phyloP scores from a whole-genome alignment of 2,329 filamentous ascomycete species.

The Ophidiomyces ophidiicola region DNA sequence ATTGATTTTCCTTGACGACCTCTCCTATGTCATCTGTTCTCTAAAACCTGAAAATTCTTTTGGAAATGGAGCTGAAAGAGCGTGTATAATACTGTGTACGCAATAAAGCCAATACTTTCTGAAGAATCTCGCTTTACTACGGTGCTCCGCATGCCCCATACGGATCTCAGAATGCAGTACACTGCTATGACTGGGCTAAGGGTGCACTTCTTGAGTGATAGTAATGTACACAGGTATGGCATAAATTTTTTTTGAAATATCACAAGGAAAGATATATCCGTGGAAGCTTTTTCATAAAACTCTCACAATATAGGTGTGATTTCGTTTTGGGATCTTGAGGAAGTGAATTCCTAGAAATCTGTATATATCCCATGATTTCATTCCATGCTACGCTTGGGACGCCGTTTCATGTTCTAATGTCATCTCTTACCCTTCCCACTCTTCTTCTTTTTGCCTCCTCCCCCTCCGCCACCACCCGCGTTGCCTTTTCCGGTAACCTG shows the following conservation, averaged over 20 bases:
- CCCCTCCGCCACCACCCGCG: slow-evolving; percentile 41
- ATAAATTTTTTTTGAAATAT: slow-evolving; percentile 1
- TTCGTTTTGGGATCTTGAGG: too few species aligned
- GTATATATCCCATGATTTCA: too few species aligned
- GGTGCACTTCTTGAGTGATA: too few species aligned
- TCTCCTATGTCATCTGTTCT: not conserved
- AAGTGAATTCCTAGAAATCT: too few species aligned
- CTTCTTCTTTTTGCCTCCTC: slow-evolving; percentile 61
- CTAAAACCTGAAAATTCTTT: not conserved
- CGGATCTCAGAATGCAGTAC: too few species aligned
- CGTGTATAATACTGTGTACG: too few species aligned
- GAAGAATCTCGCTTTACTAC: too few species aligned
- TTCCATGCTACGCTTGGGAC: not conserved
- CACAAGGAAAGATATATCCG: not conserved
- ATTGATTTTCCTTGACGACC: not conserved
- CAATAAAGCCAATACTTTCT: slow-evolving; percentile 2
- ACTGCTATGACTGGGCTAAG: too few species aligned
- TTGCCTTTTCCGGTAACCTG: slow-evolving; percentile 58
- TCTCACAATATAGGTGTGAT: too few species aligned
- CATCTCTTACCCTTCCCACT: slow-evolving; percentile 62
- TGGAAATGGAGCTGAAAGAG: too few species aligned
- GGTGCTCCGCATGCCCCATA: too few species aligned
- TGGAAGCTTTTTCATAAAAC: too few species aligned
- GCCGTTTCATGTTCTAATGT: slow-evolving; percentile 18
- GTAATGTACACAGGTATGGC: slow-evolving; percentile 4